Conservation (phyloP, 352 stramenopile species). For the Phytophthora sp. region DNA sequence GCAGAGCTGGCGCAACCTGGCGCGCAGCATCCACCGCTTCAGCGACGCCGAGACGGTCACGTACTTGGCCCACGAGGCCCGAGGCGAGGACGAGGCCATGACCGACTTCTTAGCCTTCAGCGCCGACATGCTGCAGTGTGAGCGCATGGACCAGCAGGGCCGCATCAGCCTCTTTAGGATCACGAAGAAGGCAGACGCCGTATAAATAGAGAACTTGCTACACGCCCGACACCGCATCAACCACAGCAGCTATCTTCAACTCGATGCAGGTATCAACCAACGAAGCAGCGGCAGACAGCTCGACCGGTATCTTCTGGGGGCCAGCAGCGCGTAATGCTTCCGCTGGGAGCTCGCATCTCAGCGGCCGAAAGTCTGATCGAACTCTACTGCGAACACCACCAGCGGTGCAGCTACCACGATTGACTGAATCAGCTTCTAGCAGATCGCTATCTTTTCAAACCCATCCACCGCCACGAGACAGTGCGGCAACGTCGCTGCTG, state of each 20-base stretch:
- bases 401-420: slow-evolving; percentile 1
- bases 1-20: slow-evolving; percentile 81
- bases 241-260: too few species aligned
- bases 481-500: slow-evolving; percentile 38
- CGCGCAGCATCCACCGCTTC: slow-evolving; percentile 67
- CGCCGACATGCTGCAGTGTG: slow-evolving; percentile 40
- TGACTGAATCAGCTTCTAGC: slow-evolving; percentile 6
- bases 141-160: slow-evolving; percentile 48
- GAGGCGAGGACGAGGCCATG: slow-evolving; percentile 78
- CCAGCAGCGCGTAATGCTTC: neutral
- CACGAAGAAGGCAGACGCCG: slow-evolving; percentile 18
- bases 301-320: slow-evolving; percentile 46
- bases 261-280: neutral
- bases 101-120: slow-evolving; percentile 67
- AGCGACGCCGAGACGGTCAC: slow-evolving; percentile 59
- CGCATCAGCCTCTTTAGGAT: slow-evolving; percentile 66
- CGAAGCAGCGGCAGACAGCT: neutral
- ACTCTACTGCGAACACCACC: neutral
- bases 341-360: neutral
- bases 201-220: slow-evolving; percentile 15
- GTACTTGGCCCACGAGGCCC: slow-evolving; percentile 74
- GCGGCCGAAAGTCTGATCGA: neutral
- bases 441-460: neutral
- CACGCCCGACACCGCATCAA: too few species aligned
- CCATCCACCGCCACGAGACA: neutral